Evolutionary conservation across 163 green algal species (phyloP).

Genomic region (Coccomyxa subellipsoidea): DNA sequence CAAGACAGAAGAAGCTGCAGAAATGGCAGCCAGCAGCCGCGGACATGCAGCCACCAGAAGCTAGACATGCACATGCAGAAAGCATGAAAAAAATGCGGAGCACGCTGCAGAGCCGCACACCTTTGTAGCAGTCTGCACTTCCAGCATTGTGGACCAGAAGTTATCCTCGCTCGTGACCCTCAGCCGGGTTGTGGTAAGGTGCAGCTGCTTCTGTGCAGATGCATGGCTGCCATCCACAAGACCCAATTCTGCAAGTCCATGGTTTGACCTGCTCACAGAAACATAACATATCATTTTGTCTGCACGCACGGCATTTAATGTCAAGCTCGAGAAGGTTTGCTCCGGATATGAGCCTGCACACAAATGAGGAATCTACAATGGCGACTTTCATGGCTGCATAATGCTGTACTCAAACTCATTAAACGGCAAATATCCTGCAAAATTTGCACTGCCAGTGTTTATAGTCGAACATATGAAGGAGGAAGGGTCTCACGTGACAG

Average conservation of each 20-base stretch:
- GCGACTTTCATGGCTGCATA: too few relatives aligned
- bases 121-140: background rate
- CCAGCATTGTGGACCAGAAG: background rate
- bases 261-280: background rate
- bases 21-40: too few relatives aligned
- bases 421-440: background rate
- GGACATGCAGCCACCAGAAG: too few relatives aligned
- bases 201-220: background rate
- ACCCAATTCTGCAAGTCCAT: background rate
- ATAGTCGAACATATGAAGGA: background rate
- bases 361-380: too few relatives aligned
- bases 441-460: background rate
- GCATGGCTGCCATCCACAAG: constrained; percentile 3
- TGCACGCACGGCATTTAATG: too few relatives aligned
- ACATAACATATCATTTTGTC: too few relatives aligned
- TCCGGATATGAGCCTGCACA: too few relatives aligned
- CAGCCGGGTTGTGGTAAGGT: background rate
- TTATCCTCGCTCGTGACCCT: background rate
- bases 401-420: background rate
- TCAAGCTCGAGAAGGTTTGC: too few relatives aligned
- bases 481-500: background rate
- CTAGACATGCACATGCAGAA: too few relatives aligned
- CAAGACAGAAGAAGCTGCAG: too few relatives aligned
- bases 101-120: background rate
- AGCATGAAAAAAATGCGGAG: too few relatives aligned